These are phyloP conservation scores for Diaporthe helianthi DNA, from an alignment of 2,329 filamentous ascomycete species.

Conservation along the genomic window DNA sequence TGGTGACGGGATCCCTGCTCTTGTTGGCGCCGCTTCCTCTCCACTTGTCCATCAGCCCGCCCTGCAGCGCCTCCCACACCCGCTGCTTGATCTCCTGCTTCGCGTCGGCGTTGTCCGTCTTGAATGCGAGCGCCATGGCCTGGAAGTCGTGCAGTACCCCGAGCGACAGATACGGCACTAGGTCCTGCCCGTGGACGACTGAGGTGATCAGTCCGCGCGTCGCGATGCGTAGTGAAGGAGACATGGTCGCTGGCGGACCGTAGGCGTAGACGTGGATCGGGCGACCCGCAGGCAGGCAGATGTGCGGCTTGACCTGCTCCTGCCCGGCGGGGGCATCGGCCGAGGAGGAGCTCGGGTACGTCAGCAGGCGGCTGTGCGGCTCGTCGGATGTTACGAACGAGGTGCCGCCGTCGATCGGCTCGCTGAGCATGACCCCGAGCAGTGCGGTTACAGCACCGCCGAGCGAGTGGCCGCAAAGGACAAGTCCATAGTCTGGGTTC, in stretches of 20 bases:
- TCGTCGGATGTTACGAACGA: slow-evolving; percentile 68
- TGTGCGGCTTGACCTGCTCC: slow-evolving; percentile 35
- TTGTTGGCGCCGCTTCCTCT: slow-evolving; percentile 44
- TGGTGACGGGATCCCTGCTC: slow-evolving; percentile 29
- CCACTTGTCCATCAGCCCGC: slow-evolving; percentile 68
- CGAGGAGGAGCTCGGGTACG: slow-evolving; percentile 33
- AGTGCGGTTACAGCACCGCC: slow-evolving; percentile 74
- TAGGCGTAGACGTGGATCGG: slow-evolving; percentile 83
- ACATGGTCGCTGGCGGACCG: slow-evolving; percentile 76
- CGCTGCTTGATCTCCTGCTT: slow-evolving; percentile 71
- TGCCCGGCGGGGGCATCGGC: slow-evolving; percentile 25
- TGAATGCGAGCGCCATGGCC: slow-evolving; percentile 74
- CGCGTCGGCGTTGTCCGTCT: slow-evolving; percentile 71
- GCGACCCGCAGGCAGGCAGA: slow-evolving; percentile 69
- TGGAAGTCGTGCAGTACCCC: slow-evolving; percentile 79
- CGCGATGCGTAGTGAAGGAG: slow-evolving; percentile 70
- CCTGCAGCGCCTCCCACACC: slow-evolving; percentile 70
- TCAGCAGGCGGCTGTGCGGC: slow-evolving; percentile 51
- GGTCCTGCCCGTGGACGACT: slow-evolving; percentile 74
- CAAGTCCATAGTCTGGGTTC: slow-evolving; percentile 72
- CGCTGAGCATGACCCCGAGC: slow-evolving; percentile 73
- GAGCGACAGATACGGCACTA: slow-evolving; percentile 76
- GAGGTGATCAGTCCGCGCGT: slow-evolving; percentile 79
- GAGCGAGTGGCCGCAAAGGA: slow-evolving; percentile 73
- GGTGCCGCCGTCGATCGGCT: slow-evolving; percentile 61